These are phyloP conservation scores for Cercospora sesami DNA, from an alignment of 2,329 filamentous ascomycete species.

Conservation along the genomic window DNA sequence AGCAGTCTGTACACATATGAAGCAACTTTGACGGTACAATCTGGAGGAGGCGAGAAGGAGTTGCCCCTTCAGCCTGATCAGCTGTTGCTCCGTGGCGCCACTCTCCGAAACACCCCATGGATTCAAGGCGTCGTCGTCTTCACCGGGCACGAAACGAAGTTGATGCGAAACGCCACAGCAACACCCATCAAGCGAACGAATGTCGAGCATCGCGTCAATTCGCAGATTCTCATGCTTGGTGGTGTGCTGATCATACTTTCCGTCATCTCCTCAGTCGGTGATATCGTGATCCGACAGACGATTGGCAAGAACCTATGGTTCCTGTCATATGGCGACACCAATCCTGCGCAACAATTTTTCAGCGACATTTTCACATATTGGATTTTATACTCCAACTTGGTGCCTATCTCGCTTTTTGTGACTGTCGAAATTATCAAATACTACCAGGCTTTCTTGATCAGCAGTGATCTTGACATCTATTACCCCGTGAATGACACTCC, in stretches of 20 bases:
- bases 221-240: conserved; percentile 86
- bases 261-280: conserved; percentile 85
- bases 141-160: conserved; percentile 95
- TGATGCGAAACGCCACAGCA: conserved; percentile 97
- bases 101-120: conserved; percentile 94
- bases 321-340: conserved; percentile 65
- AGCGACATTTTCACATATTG: conserved; percentile 97
- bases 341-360: conserved; percentile 77
- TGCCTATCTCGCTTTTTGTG: conserved; percentile 96
- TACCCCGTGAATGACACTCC: conserved; percentile 94
- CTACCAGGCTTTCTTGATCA: conserved; percentile 95
- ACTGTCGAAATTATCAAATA: conserved; percentile 98
- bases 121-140: conserved; percentile 95
- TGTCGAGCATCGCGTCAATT: conserved; percentile 90
- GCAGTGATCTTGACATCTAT: conserved; percentile 96
- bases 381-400: conserved; percentile 94
- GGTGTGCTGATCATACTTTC: conserved; percentile 80
- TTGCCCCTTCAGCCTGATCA: conserved; percentile 88
- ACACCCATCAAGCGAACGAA: conserved; percentile 97
- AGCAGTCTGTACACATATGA: conserved; percentile 98
- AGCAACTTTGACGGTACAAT: conserved; percentile 86
- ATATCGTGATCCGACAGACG: conserved; percentile 74
- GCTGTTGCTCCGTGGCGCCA: conserved; percentile 86
- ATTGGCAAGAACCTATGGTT: conserved; percentile 67
- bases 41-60: conserved; percentile 90